A percentile compares a stretch with the other conserved stretches of the same genome.
phyloP scores from a whole-genome alignment of 306 rosid species.

The Benincasa hispida region DNA sequence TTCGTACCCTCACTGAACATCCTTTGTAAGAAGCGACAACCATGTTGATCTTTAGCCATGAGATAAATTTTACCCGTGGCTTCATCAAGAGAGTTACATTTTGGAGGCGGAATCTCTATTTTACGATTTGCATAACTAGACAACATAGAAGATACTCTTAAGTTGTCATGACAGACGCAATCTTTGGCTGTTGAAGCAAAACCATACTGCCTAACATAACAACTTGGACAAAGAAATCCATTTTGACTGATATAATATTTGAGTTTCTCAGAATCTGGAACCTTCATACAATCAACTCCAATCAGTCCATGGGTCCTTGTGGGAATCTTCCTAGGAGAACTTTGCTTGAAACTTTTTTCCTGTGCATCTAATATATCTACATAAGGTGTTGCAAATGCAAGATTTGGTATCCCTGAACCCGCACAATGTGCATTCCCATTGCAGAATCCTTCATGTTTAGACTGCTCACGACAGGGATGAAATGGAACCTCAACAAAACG shows the following conservation, averaged over 20 bases:
- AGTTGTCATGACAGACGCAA: neutral
- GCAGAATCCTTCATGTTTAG: constrained; percentile 17
- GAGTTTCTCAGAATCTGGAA: neutral
- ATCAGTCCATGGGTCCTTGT: constrained; percentile 20
- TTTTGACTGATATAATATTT: neutral
- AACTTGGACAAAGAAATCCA: neutral
- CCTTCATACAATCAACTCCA: neutral
- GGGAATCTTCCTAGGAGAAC: constrained; percentile 23
- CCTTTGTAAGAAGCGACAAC: constrained; percentile 52
- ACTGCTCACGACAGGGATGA: constrained; percentile 17
- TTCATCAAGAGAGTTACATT: constrained; percentile 25
- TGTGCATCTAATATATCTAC: neutral
- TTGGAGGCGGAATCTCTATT: constrained; percentile 6
- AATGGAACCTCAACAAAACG: constrained; percentile 23
- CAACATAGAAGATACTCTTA: neutral
- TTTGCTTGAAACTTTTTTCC: constrained; percentile 7
- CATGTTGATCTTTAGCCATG: constrained; percentile 62
- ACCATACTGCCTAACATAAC: constrained; percentile 10
- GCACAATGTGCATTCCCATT: constrained; percentile 10
- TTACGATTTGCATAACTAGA: constrained; percentile 10
- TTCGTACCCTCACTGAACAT: constrained; percentile 37
- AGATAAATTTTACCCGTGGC: constrained; percentile 21
- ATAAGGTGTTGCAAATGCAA: constrained; percentile 6
- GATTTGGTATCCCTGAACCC: constrained; percentile 16
- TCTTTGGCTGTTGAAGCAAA: neutral